A percentile compares a stretch with the other conserved stretches of the same genome.
Evolutionary conservation across 208 protist genomes (phyloP).

Genomic region (Crithidia fasciculata): DNA sequence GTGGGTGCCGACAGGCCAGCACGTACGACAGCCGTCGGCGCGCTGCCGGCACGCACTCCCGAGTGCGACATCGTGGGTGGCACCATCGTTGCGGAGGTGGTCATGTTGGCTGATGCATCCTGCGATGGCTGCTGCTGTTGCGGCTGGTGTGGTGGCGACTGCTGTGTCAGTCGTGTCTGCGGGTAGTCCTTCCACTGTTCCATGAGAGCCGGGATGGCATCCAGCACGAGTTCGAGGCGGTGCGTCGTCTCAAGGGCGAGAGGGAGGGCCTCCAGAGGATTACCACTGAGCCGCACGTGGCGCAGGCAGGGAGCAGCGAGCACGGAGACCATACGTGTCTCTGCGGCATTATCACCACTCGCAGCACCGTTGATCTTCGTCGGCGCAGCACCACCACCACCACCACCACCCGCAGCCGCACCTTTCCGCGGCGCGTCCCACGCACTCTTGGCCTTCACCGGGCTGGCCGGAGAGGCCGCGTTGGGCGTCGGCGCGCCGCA

Average conservation of each 20-base stretch:
- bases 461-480: background rate
- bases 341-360: too few species aligned
- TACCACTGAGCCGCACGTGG: slow-evolving; percentile 70
- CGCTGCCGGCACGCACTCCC: too few species aligned
- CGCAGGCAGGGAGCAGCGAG: slow-evolving; percentile 61
- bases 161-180: background rate
- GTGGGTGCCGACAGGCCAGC: too few species aligned
- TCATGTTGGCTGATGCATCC: background rate
- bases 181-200: slow-evolving; percentile 64
- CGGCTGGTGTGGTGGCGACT: background rate
- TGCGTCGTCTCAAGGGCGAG: slow-evolving; percentile 51
- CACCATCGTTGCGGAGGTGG: background rate
- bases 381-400: too few species aligned
- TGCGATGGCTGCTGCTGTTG: background rate
- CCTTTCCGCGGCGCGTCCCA: background rate
- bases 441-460: background rate
- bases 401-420: too few species aligned
- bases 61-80: background rate
- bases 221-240: slow-evolving; percentile 69
- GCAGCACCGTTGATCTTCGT: too few species aligned
- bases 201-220: slow-evolving; percentile 70
- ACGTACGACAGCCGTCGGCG: background rate
- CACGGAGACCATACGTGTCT: slow-evolving; percentile 37
- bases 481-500: background rate
- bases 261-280: slow-evolving; percentile 67